Conservation (phyloP, 148 eudicot species). For the Amaranthus palmeri region DNA sequence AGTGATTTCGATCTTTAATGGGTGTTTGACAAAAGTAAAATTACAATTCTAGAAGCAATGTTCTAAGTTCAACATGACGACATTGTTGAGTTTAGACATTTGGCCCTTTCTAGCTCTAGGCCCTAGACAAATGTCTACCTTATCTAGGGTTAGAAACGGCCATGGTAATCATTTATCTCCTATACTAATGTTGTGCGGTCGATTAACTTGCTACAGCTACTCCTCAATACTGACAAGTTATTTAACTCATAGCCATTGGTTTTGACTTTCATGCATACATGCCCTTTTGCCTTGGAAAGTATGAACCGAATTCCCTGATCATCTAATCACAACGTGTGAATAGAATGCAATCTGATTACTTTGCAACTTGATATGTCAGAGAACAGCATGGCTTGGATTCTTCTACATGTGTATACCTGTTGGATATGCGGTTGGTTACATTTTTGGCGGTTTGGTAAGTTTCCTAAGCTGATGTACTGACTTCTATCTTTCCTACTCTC, state of each 20-base stretch:
- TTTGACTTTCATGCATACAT: background rate
- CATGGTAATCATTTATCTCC: too few relatives aligned
- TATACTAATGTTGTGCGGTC: too few relatives aligned
- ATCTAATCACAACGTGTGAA: background rate
- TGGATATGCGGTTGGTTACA: slow-evolving; percentile 92
- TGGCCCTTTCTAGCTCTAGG: too few relatives aligned
- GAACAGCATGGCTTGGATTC: slow-evolving; percentile 83
- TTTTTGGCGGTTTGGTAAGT: slow-evolving; percentile 89
- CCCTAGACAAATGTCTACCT: too few relatives aligned
- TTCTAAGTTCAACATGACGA: too few relatives aligned
- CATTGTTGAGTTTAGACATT: too few relatives aligned
- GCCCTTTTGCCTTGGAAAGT: too few relatives aligned
- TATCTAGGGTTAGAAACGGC: too few relatives aligned
- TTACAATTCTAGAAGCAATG: too few relatives aligned
- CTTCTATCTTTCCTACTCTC: too few relatives aligned
- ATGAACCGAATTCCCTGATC: background rate
- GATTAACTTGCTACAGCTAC: background rate
- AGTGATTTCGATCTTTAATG: background rate
- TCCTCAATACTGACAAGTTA: background rate
- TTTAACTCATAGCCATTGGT: background rate
- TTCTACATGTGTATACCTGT: slow-evolving; percentile 98
- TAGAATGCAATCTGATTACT: slow-evolving; percentile 2
- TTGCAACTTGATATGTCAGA: slow-evolving; percentile 37
- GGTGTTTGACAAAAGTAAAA: too few relatives aligned
- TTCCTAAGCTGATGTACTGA: background rate